Percentiles rank a stretch among this genome's conserved stretches.
Evolutionary conservation across 257 asterid genomes (phyloP).

Genomic region (Phtheirospermum japonicum): DNA sequence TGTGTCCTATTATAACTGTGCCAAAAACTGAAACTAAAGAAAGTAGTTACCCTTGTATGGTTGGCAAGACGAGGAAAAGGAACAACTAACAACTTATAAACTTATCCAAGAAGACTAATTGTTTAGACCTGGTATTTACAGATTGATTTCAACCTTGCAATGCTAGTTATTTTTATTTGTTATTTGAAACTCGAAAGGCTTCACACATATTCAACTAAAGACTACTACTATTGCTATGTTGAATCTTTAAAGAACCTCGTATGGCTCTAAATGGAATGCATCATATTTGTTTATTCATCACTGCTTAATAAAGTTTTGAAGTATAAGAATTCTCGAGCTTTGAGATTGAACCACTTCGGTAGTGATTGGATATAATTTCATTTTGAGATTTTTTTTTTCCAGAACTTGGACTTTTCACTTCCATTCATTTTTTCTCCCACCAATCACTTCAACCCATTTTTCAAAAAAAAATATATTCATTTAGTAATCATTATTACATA

Average conservation of each 20-base stretch:
- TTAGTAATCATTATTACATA: too few species aligned
- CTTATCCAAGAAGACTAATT: too few species aligned
- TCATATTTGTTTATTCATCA: too few species aligned
- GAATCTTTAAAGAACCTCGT: constrained; percentile 12
- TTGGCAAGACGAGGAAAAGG: background rate
- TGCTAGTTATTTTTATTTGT: background rate
- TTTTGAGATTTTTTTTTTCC: too few species aligned
- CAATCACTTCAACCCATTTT: too few species aligned
- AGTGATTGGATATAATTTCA: too few species aligned
- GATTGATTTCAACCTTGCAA: background rate
- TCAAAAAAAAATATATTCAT: too few species aligned
- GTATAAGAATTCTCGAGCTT: background rate
- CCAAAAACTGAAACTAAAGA: background rate
- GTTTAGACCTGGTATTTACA: too few species aligned
- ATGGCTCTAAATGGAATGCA: too few species aligned
- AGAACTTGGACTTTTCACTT: too few species aligned
- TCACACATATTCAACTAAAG: background rate
- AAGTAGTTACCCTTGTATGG: background rate
- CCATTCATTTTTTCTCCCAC: too few species aligned
- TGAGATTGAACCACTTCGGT: background rate
- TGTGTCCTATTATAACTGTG: background rate
- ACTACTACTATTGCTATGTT: background rate
- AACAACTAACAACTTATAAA: background rate
- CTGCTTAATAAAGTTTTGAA: background rate
- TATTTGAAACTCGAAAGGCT: background rate